Evolutionary conservation across 1,139 yeast genomes (phyloP), one percentile per base, ranked within the genome.

Genomic region (Petasospora rhodanensis): DNA sequence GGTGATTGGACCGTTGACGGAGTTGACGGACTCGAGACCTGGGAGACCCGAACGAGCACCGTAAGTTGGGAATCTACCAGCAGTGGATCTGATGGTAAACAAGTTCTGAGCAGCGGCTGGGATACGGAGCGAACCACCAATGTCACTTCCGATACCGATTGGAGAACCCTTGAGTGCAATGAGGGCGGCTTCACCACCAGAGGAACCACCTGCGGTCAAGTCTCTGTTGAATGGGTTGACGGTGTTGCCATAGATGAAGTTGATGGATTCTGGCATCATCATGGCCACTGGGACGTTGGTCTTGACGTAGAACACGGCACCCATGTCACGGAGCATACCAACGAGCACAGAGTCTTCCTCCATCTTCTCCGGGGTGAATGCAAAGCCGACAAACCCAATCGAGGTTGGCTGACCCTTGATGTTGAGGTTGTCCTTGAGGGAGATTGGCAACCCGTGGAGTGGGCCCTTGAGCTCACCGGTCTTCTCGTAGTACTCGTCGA

Each of bases 361-460:
- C 15, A 52, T 50, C 32, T 64, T 66, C 47, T 55, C 51, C 25
- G 79, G 66, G 27, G 54, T 32, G 47, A 56, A 31, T 46, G 56
- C 31, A 51, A 56, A 29, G 52, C 65, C 58, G 10, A 68, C 62
- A 40, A 62, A 68, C 7, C 78, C 79, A 32, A 70, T 54, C 0
- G 72, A 52, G 0, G 74, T 60, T 18, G 64, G 66, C 13, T 62
- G 50, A 2, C 76, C 77, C 32, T 58, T 61, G 18, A 72, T 44
- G 41, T 69, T 67, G 31, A 70, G 54, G 39, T 70, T 70, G 45
- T 73, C 79, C 44, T 71, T 70, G 34, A 79, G 49, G 1, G 86
- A 76, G 29, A 80, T 66, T 15, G 87, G 87, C 38, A 81, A 60
- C 3, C 89, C 89, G 33, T 81, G 85, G 19, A 80, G 59, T 6